Evolutionary conservation across 228 moss, liverwort and hornwort genomes (phyloP), one percentile per base, ranked within the genome.

Genomic region (Sphagnum fallax): DNA sequence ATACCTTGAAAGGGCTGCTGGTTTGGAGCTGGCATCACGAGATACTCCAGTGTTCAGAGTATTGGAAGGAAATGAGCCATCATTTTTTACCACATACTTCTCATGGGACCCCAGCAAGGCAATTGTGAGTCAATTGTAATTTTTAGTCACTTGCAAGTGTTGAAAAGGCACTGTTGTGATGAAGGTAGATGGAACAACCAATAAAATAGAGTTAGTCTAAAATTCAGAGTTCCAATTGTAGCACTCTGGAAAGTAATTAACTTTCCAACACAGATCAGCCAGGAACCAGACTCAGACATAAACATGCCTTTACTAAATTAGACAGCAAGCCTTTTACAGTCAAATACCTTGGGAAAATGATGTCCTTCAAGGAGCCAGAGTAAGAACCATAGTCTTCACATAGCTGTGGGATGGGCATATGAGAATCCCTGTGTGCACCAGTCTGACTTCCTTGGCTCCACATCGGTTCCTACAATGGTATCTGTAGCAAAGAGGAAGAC

Each of bases 31-130:
- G 52, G 71, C 78, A 74, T 80, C 71, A 55, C 84, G 73, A 52
- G 85, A 89, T 48, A 89, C 72, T 78, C 85, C 92, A 50, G 60
- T 92, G 8, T 92, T 81, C 70, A 74, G 80, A 75, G 74, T 92
- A 69, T 74, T 87, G 50, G 89, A 98, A 78, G 90, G 94, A 67
- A 84, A 81, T 65, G 93, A 98, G 60, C 90, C 98, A 47, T 69
- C 70, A 18, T 93, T 92, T 74, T 98, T 98, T 76, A 94, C 89
- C 53, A 63, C 68, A 5, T 86, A 80, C 73, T 98, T 98, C 55
- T 72, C 74, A 50, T 98, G 94, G 98, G 88, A 88, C 75, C 55
- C 84, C 63, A 77, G 82, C 74, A 98, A 94, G 77, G 84, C 83
- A 65, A 81, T 79, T 74, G 93, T 97, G 63, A 84, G 78, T 80